Percentiles rank a stretch among this genome's conserved stretches.
These are phyloP conservation scores for Moniliophthora roreri DNA, from an alignment of 1,284 basidiomycete genomes.

Conservation along the genomic window DNA sequence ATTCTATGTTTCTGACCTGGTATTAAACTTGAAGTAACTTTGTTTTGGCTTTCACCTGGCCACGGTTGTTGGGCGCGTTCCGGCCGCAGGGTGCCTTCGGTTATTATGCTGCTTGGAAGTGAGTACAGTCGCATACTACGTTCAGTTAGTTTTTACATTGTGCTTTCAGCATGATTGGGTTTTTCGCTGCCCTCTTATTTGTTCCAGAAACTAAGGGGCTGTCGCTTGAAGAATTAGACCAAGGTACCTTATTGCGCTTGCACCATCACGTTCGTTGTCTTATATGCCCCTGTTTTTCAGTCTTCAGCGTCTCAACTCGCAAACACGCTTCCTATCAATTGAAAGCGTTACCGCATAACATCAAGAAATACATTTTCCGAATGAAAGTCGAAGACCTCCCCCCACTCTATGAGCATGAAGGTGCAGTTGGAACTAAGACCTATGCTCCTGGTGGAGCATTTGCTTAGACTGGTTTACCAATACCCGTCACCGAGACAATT, in stretches of 20 bases:
- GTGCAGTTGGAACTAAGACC: slow-evolving; percentile 20
- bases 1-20: neutral
- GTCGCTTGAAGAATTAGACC: slow-evolving; percentile 68
- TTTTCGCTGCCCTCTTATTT: slow-evolving; percentile 59
- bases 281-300: slow-evolving; percentile 22
- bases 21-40: slow-evolving; percentile 44
- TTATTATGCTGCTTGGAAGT: slow-evolving; percentile 41
- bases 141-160: neutral
- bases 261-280: no score
- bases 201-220: slow-evolving; percentile 82
- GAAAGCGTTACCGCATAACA: slow-evolving; percentile 55
- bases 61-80: slow-evolving; percentile 62
- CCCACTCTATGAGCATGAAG: slow-evolving; percentile 52
- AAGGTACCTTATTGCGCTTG: slow-evolving; percentile 33
- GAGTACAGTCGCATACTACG: slow-evolving; percentile 21
- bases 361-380: slow-evolving; percentile 60
- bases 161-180: slow-evolving; percentile 46
- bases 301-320: slow-evolving; percentile 71
- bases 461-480: slow-evolving; percentile 16
- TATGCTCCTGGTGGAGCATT: slow-evolving; percentile 19
- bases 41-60: slow-evolving; percentile 71
- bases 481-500: neutral
- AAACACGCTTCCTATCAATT: slow-evolving; percentile 66
- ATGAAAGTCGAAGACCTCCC: slow-evolving; percentile 44
- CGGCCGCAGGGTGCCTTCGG: slow-evolving; percentile 70